phyloP scores from a whole-genome alignment of 176 grass and related monocot genomes.

The Phragmites australis region DNA sequence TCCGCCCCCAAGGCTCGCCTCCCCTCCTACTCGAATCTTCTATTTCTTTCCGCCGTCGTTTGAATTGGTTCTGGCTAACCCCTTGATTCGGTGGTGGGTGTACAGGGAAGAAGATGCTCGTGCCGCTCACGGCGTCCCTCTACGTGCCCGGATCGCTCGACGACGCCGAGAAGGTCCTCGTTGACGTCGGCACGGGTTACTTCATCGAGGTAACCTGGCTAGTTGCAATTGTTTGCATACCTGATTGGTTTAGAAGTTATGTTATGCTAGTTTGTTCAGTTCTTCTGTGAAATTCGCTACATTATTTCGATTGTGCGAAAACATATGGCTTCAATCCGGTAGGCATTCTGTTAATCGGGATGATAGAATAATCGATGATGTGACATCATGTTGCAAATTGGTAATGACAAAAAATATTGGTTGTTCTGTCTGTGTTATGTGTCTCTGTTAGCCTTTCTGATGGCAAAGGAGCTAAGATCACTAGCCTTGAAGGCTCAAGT shows the following conservation, averaged over 20 bases:
- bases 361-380: background rate
- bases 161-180: conserved; percentile 82
- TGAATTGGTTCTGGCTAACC: conserved; percentile 19
- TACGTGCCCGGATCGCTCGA: conserved; percentile 90
- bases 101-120: conserved; percentile 88
- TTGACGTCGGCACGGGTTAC: conserved; percentile 94
- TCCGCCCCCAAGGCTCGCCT: conserved; percentile 64
- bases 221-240: background rate
- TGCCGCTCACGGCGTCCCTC: conserved; percentile 90
- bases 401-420: background rate
- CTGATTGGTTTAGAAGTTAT: background rate
- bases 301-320: background rate
- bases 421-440: background rate
- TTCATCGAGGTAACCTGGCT: conserved; percentile 77
- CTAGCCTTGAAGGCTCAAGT: background rate
- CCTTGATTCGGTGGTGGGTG: background rate
- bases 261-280: background rate
- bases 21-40: background rate
- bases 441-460: background rate
- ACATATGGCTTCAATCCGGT: background rate
- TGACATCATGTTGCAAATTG: background rate
- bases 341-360: background rate
- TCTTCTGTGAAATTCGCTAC: background rate
- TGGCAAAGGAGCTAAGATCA: background rate
- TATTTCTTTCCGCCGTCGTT: background rate